Conservation (phyloP, 345 rosid species). For the Populus deltoides region DNA sequence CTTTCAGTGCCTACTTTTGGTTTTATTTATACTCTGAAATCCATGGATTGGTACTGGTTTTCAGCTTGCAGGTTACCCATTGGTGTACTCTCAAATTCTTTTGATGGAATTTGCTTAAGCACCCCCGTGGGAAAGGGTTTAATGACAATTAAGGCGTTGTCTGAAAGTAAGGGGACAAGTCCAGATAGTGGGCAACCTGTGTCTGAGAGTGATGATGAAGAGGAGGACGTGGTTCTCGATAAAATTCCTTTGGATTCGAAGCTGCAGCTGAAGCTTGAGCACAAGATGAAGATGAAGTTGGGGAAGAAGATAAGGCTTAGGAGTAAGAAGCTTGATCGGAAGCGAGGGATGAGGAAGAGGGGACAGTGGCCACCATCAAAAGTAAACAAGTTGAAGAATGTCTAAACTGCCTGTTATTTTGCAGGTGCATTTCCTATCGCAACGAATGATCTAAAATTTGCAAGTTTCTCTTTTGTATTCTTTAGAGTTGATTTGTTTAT, state of each 20-base stretch:
- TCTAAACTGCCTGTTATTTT: too few species aligned
- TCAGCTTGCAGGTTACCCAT: conserved; percentile 33
- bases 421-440: too few species aligned
- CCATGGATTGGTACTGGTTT: not conserved
- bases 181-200: conserved; percentile 12
- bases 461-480: too few species aligned
- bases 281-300: conserved; percentile 16
- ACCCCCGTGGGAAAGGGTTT: not conserved
- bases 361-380: not conserved
- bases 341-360: conserved; percentile 15
- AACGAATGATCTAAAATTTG: too few species aligned
- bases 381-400: too few species aligned
- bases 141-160: conserved; percentile 34
- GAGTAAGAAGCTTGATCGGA: conserved; percentile 12
- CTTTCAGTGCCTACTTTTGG: too few species aligned
- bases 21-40: too few species aligned
- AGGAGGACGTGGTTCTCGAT: not conserved
- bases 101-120: conserved; percentile 1
- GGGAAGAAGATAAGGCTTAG: conserved; percentile 10
- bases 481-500: too few species aligned
- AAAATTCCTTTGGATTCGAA: conserved; percentile 14
- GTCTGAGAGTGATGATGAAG: conserved; percentile 8
- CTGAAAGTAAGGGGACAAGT: conserved; percentile 41
- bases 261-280: conserved; percentile 19
- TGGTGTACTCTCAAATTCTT: conserved; percentile 14